Conservation (phyloP, 2,329 filamentous ascomycete species). For the Talaromyces sp. region DNA sequence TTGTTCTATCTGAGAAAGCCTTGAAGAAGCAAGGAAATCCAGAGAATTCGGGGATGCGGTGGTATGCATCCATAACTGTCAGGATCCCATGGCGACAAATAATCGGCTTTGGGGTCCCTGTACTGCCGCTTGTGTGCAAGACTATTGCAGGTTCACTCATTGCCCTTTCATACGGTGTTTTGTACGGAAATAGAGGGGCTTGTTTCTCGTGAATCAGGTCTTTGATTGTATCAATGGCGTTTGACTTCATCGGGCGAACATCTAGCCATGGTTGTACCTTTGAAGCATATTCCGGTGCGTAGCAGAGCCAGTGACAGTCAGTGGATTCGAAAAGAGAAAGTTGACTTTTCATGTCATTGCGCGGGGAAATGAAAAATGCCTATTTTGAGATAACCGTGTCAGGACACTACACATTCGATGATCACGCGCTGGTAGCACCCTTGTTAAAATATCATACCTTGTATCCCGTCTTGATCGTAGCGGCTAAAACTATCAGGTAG, state of each 20-base stretch:
- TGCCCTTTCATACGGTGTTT: background rate
- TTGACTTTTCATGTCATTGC: background rate
- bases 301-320: background rate
- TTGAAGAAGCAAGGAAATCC: background rate
- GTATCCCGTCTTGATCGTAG: background rate
- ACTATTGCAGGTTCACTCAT: background rate
- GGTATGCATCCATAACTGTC: background rate
- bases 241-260: background rate
- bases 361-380: background rate
- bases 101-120: background rate
- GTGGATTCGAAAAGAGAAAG: background rate
- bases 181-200: background rate
- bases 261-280: background rate
- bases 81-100: background rate
- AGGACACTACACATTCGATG: background rate
- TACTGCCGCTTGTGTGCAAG: background rate
- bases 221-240: background rate
- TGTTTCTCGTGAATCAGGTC: background rate
- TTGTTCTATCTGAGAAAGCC: background rate
- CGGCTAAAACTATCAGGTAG: background rate
- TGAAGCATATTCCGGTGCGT: background rate
- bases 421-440: background rate
- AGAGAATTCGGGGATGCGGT: background rate
- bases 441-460: background rate
- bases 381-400: background rate